Conservation (phyloP, 2,329 filamentous ascomycete genomes). For the Pseudogymnoascus sp. region DNA sequence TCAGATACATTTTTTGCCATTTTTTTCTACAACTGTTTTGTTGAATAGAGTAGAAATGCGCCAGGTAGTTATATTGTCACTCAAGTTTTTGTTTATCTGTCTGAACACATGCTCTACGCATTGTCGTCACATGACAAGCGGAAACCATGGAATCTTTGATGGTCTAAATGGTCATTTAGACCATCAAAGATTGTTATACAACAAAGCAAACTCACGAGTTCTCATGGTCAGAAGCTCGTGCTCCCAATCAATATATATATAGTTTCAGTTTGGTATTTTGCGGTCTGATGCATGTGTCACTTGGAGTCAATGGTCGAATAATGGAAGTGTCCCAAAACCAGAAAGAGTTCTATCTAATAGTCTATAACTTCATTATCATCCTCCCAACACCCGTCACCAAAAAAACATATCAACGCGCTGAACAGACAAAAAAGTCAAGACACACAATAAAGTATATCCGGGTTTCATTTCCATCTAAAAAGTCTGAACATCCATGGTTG, state of each 20-base stretch:
- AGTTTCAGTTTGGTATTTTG: background rate
- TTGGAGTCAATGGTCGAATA: background rate
- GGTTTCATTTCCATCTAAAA: constrained; percentile 9
- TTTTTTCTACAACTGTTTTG: background rate
- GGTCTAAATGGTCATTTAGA: no score
- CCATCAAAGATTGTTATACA: background rate
- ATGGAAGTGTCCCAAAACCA: background rate
- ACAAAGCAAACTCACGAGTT: no score
- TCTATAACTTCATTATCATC: constrained; percentile 1
- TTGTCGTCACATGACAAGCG: no score
- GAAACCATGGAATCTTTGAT: no score
- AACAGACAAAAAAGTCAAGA: constrained; percentile 1
- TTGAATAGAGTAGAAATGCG: background rate
- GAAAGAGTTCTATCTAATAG: background rate
- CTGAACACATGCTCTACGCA: background rate
- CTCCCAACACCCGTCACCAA: constrained; percentile 2
- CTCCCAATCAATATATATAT: background rate
- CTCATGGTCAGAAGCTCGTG: background rate
- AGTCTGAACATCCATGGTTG: constrained; percentile 8
- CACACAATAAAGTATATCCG: constrained; percentile 7
- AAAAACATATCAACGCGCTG: background rate
- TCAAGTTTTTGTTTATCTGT: background rate
- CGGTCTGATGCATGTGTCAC: background rate
- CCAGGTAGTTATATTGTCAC: background rate
- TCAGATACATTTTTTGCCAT: background rate